A percentile compares a stretch with the other conserved stretches of the same genome.
Evolutionary conservation across 2,329 filamentous ascomycete genomes (phyloP).

Genomic region (Sphaerulina musiva): DNA sequence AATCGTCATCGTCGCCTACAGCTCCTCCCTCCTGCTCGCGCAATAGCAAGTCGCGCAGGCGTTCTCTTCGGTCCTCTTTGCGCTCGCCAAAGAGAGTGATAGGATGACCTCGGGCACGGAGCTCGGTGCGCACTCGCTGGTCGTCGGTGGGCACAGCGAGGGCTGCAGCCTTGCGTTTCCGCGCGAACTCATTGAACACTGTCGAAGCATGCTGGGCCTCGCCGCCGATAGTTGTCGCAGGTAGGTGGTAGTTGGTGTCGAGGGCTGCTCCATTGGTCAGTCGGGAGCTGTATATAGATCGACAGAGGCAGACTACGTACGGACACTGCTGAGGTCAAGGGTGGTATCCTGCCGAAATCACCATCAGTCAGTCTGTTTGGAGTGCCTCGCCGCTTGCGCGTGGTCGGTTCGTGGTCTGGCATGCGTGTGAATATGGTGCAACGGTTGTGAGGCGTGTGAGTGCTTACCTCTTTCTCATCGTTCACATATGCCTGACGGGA

Average conservation of each 20-base stretch:
- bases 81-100: slow-evolving; percentile 93
- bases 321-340: slow-evolving; percentile 57
- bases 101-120: slow-evolving; percentile 85
- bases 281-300: neutral
- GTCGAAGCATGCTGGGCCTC: slow-evolving; percentile 77
- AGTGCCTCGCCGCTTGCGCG: neutral
- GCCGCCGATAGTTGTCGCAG: slow-evolving; percentile 58
- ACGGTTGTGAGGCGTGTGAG: neutral
- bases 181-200: slow-evolving; percentile 79
- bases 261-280: slow-evolving; percentile 41
- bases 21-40: slow-evolving; percentile 59
- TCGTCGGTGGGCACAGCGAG: slow-evolving; percentile 94
- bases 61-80: slow-evolving; percentile 74
- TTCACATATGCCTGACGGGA: neutral
- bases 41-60: slow-evolving; percentile 68
- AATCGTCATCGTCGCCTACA: slow-evolving; percentile 44
- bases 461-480: neutral
- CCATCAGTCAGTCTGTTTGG: slow-evolving; percentile 24
- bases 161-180: slow-evolving; percentile 79
- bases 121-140: slow-evolving; percentile 68
- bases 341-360: slow-evolving; percentile 45
- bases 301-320: slow-evolving; percentile 41
- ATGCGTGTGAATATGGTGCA: slow-evolving; percentile 31
- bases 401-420: slow-evolving; percentile 1
- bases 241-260: slow-evolving; percentile 81